Evolutionary conservation across 192 early-diverging fungal species (phyloP), one percentile per base, ranked within the genome.

Genomic region (Dimargaris xerosporica): DNA sequence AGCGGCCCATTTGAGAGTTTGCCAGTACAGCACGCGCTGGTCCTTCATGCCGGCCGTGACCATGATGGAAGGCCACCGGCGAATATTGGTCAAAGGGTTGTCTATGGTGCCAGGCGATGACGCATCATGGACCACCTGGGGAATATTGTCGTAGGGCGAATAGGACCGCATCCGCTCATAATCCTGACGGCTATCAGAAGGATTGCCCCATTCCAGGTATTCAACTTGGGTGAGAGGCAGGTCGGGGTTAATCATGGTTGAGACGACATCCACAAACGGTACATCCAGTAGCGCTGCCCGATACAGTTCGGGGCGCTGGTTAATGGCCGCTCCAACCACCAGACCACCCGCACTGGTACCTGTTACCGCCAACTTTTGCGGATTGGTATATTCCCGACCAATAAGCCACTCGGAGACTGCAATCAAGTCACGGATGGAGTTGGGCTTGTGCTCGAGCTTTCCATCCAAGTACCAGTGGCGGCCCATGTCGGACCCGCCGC

Each of bases 1-100:
- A 11, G 93, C 89, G 34, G 93, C 84, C 71, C 79, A 96, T 66
- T 96, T 94, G n/a, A 88, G 65, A 0, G 90, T 87, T 63, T 96
- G 90, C 71, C 83, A 91, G 44, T 80, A 85, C 26, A 79, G 74
- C 3, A 96, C 93, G 0, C 93, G 72, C 60, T 82, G 80, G 66
- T 96, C 93, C 44, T 78, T 77, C 44, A 90, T 75, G 5, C 91
- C 91, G 28, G 78, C 87, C 2, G 82, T 82, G 16, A 89, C 83
- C 65, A 89, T 70, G 25, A 93, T 72, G 13, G 86, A 80, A 12
- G 87, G 86, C 11, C 67, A 61, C 13, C 65, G 62, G 7, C 34
- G 7, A 39, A 39, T 39, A 39, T 39, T 39, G 34, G 34, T 39
- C 1, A 25, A 23, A 28, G 53, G 9, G 44, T 23, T 26, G 29